Conservation (phyloP, 108 stramenopile species). For the Fragilaria crotonensis region DNA sequence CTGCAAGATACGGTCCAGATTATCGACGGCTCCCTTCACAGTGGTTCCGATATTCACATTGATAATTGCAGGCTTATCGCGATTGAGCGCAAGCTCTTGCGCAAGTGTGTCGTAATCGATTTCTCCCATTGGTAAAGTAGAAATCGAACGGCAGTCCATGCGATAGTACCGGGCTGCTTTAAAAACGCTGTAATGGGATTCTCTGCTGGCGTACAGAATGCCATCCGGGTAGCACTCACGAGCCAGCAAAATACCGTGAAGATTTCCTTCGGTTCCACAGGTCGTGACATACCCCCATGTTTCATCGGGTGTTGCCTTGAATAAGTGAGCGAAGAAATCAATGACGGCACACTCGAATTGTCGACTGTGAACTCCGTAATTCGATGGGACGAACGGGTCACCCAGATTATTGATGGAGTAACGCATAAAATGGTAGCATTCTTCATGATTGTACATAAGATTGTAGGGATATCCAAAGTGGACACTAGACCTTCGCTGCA, state of each 20-base stretch:
- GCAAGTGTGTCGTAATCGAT: conserved; percentile 73
- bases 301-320: conserved; percentile 58
- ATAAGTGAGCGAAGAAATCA: conserved; percentile 83
- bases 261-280: conserved; percentile 83
- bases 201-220: conserved; percentile 66
- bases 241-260: conserved; percentile 79
- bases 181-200: conserved; percentile 81
- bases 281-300: conserved; percentile 92
- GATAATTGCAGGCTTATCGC: conserved; percentile 71
- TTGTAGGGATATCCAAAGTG: conserved; percentile 90
- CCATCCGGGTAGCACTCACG: conserved; percentile 84
- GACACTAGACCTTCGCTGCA: conserved; percentile 56
- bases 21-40: conserved; percentile 87
- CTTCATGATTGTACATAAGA: conserved; percentile 83
- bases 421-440: conserved; percentile 81
- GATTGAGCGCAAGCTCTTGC: conserved; percentile 57
- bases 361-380: conserved; percentile 79
- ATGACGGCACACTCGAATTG: conserved; percentile 84
- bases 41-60: conserved; percentile 92
- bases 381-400: conserved; percentile 79
- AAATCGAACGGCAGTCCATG: conserved; percentile 79
- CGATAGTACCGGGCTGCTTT: conserved; percentile 85
- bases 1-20: conserved; percentile 77
- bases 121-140: conserved; percentile 85
- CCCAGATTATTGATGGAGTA: conserved; percentile 88